Conservation (phyloP, 1,284 basidiomycete genomes). For the Papiliotrema fonsecae region DNA sequence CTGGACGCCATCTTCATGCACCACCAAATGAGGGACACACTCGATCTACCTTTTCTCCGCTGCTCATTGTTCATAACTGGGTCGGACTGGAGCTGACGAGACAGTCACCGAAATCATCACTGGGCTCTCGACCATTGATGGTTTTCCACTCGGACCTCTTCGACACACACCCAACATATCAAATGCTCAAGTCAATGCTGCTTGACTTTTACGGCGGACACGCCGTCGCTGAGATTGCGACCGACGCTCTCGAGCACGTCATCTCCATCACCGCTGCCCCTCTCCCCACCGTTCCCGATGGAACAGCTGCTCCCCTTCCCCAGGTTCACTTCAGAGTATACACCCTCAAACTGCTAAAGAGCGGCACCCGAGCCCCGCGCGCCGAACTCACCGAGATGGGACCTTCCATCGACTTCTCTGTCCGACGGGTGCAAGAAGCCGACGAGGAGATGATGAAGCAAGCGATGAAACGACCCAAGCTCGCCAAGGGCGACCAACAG, state of each 20-base stretch:
- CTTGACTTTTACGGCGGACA: constrained; percentile 85
- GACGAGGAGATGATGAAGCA: constrained; percentile 74
- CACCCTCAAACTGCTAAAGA: constrained; percentile 67
- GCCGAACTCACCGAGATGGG: constrained; percentile 86
- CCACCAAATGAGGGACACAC: constrained; percentile 3
- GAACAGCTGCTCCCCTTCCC: constrained; percentile 54
- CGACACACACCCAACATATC: constrained; percentile 81
- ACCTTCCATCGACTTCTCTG: constrained; percentile 75
- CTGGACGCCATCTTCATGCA: constrained; percentile 4
- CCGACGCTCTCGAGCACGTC: constrained; percentile 84
- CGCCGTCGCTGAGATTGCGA: constrained; percentile 73
- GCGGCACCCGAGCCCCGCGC: constrained; percentile 67
- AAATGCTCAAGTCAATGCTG: constrained; percentile 88
- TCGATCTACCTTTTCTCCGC: not conserved
- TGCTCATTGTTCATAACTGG: not conserved
- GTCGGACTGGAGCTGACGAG: not conserved
- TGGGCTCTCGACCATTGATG: constrained; percentile 88
- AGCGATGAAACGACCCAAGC: constrained; percentile 77
- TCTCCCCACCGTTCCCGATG: constrained; percentile 45
- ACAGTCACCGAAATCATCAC: constrained; percentile 78
- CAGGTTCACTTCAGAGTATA: constrained; percentile 86
- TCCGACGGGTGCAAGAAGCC: constrained; percentile 70
- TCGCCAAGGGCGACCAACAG: constrained; percentile 78
- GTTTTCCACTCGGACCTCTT: constrained; percentile 94
- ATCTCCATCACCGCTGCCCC: constrained; percentile 79